These are phyloP conservation scores for Pleodorina starrii DNA, from an alignment of 139 green algal genomes.

Conservation along the genomic window DNA sequence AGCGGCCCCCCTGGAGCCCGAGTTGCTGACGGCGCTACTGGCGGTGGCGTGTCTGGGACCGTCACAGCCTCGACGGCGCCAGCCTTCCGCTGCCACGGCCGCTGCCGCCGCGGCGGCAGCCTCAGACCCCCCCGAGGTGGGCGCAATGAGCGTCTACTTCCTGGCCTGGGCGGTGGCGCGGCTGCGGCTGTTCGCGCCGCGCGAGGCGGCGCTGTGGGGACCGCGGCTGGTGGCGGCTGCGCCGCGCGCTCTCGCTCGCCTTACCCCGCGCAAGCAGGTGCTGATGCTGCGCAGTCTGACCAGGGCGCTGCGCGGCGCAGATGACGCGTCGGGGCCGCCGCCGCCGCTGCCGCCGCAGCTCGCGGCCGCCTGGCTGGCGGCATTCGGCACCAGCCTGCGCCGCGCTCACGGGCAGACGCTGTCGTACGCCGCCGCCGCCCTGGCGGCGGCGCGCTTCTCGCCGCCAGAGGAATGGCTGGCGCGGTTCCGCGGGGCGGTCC, in stretches of 20 bases:
- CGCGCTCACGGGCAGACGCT: neutral
- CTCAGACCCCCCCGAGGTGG: neutral
- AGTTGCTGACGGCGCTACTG: slow-evolving; percentile 8
- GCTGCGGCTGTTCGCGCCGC: neutral
- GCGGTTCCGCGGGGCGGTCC: neutral
- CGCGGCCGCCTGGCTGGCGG: slow-evolving; percentile 1
- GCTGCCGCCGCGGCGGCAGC: neutral
- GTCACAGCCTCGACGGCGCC: neutral
- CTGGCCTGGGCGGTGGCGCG: slow-evolving; percentile 25
- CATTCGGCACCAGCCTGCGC: neutral
- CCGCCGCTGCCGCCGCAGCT: neutral
- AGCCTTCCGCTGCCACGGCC: neutral
- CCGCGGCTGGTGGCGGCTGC: neutral
- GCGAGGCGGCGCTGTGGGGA: neutral
- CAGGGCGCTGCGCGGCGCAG: neutral
- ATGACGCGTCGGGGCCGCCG: no score
- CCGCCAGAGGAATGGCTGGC: neutral
- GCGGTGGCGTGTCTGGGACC: neutral
- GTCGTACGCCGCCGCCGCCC: slow-evolving; percentile 1
- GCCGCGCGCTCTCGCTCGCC: neutral
- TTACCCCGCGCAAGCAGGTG: slow-evolving; percentile 42
- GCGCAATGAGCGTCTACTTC: neutral
- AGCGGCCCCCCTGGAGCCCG: neutral
- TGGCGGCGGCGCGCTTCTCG: slow-evolving; percentile 11
- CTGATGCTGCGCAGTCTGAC: neutral